Conservation (phyloP, 345 rosid species). For the Aethionema arabicum region DNA sequence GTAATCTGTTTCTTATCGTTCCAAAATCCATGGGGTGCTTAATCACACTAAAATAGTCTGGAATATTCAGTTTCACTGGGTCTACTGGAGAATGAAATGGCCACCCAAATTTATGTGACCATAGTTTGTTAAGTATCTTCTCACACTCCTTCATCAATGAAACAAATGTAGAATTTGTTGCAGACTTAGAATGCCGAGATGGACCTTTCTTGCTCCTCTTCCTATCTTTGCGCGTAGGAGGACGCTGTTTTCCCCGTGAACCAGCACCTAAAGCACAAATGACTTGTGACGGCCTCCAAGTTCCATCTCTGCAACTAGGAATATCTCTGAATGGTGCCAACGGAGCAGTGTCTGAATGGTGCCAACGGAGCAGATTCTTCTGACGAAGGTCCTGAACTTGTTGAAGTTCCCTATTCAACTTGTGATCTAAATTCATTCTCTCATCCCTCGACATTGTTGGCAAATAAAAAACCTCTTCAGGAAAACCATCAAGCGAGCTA, state of each 20-base stretch:
- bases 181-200: constrained; percentile 36
- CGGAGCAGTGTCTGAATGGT: constrained; percentile 42
- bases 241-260: constrained; percentile 57
- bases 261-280: constrained; percentile 37
- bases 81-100: constrained; percentile 75
- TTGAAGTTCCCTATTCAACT: constrained; percentile 71
- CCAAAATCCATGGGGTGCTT: constrained; percentile 96
- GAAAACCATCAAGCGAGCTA: constrained; percentile 51
- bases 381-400: constrained; percentile 61
- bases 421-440: constrained; percentile 54
- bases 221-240: constrained; percentile 44
- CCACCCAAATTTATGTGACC: constrained; percentile 66
- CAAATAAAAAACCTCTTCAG: constrained; percentile 54
- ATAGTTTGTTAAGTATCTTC: constrained; percentile 53
- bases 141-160: constrained; percentile 70
- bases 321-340: constrained; percentile 58
- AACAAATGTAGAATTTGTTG: constrained; percentile 31
- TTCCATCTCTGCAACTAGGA: constrained; percentile 67
- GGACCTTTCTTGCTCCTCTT: constrained; percentile 45
- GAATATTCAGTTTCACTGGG: constrained; percentile 70
- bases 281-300: constrained; percentile 48
- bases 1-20: constrained; percentile 60
- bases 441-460: constrained; percentile 60
- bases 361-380: constrained; percentile 45
- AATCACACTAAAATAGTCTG: constrained; percentile 77